Conservation (phyloP, 2,329 filamentous ascomycete genomes). For the Gyromitra esculenta region DNA sequence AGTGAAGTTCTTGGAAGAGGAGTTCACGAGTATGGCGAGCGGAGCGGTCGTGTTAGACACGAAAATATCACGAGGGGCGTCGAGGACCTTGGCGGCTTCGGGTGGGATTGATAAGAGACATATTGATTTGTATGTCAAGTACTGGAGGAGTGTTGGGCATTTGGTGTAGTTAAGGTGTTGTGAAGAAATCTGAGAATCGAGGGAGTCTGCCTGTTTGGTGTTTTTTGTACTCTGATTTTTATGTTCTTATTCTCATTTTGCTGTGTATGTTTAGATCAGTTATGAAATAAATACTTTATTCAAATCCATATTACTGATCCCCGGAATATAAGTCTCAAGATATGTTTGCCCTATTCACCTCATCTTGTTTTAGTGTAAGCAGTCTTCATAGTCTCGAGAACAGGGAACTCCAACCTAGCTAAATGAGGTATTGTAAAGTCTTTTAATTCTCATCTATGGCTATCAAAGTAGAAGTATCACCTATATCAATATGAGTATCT, state of each 20-base stretch:
- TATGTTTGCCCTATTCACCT: neutral
- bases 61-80: constrained; percentile 29
- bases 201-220: neutral
- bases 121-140: constrained; percentile 49
- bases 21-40: constrained; percentile 49
- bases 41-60: constrained; percentile 48
- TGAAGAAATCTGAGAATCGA: neutral
- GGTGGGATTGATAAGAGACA: constrained; percentile 42
- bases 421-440: neutral
- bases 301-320: neutral
- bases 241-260: neutral
- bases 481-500: neutral
- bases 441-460: neutral
- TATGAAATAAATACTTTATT: neutral
- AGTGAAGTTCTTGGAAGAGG: constrained; percentile 46
- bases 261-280: neutral
- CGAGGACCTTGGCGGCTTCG: constrained; percentile 35
- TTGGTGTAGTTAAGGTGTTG: constrained; percentile 20
- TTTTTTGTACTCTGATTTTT: neutral
- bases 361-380: neutral
- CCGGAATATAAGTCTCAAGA: neutral
- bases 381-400: neutral
- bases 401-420: neutral
- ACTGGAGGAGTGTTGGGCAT: constrained; percentile 50
- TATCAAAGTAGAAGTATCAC: neutral